Base-by-base conservation (phyloP, 495 filamentous ascomycete species). In the Penicillium taxi region DNA sequence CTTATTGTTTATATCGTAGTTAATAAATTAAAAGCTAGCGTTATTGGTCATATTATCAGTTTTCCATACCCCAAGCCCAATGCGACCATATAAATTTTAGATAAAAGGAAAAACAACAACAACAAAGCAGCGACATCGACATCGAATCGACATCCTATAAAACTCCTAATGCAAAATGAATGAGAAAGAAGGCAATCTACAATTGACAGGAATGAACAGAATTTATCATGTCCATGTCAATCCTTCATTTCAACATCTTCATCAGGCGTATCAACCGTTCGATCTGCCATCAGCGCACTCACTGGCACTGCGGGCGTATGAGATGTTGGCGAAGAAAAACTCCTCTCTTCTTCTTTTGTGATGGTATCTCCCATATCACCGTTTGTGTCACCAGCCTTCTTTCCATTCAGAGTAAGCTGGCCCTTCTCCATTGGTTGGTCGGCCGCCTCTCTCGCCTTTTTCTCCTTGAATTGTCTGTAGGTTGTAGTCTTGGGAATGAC, bases 401-500 rank as follows among this genome's bases (percentile, higher is more conserved):
- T 41, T 12, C 56, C 67, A 44, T 74, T 72, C 13, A 75, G 47
- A 5, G 67, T 75, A 39, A 66, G 72, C 39, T 75, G 74, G 26
- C 70, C 74, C 45, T 70, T 70, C 41, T 73, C 71, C 38, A 68
- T 43, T 14, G 45, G 56, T 17, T 69, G 56, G 47, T 73, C 73
- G 24, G 47, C 43, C 5, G 56, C 55, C 34, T 73, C 70, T 50
- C 63, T 69, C 5, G 66, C 61, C 45, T 66, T 69, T 57, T 73
- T 77, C 30, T 73, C 75, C 57, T 91, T 93, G 64, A 80, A 77
- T 48, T 84, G 72, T 59, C 82, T 82, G 69, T 77, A 94, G 9
- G 84, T 77, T 6, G 77, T 73, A 6, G 87, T 94, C 53, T 81
- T 82, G 22, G 91, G 91, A 17, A 96, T 79, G 7, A 96, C 77